These are phyloP conservation scores for Amanita exitialis DNA, from an alignment of 768 basidiomycete species.

Conservation along the genomic window DNA sequence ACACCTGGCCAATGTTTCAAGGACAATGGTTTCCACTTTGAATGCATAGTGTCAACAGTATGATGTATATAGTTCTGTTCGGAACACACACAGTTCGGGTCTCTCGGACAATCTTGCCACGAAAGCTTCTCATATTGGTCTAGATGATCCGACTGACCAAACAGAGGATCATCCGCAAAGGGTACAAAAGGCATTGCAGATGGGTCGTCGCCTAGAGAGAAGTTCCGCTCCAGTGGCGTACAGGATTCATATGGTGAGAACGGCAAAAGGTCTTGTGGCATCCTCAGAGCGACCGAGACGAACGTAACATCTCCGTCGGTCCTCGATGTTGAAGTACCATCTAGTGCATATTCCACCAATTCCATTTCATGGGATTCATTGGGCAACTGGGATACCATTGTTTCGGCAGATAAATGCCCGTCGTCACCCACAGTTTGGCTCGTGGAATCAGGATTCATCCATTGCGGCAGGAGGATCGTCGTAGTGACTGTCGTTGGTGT, in stretches of 20 bases:
- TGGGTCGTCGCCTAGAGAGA: constrained; percentile 49
- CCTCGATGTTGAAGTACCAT: background rate
- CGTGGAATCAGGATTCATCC: background rate
- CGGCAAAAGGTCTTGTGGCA: background rate
- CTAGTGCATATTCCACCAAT: background rate
- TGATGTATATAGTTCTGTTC: background rate
- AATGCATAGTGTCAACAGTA: background rate
- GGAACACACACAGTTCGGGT: constrained; percentile 26
- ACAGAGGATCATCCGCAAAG: constrained; percentile 48
- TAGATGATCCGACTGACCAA: constrained; percentile 30
- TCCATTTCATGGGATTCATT: background rate
- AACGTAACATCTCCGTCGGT: background rate
- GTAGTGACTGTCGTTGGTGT: too few species aligned
- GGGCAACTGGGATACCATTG: background rate
- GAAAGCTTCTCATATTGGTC: constrained; percentile 32
- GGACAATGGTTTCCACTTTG: constrained; percentile 38
- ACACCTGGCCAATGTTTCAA: constrained; percentile 34
- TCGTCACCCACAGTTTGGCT: background rate
- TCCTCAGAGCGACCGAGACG: background rate
- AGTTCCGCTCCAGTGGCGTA: constrained; percentile 34
- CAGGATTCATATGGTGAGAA: constrained; percentile 44
- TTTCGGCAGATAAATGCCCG: background rate
- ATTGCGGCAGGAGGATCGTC: background rate
- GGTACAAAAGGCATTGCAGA: constrained; percentile 51
- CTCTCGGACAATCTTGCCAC: constrained; percentile 33